These are phyloP conservation scores for Lactifluus volemus DNA, from an alignment of 768 basidiomycete species.

Conservation along the genomic window DNA sequence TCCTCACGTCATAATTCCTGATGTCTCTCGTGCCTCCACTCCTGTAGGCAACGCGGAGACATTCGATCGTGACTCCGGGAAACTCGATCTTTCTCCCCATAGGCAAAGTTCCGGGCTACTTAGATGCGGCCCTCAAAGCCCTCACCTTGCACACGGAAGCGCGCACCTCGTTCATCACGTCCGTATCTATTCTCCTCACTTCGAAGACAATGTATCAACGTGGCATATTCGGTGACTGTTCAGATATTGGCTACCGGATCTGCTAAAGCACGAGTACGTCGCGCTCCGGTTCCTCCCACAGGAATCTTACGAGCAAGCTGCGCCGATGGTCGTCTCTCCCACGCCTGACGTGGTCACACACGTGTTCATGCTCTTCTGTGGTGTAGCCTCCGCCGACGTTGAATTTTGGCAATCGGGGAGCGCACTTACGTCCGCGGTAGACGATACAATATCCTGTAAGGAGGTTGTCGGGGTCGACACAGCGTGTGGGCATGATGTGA, in stretches of 20 bases:
- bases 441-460: conserved; percentile 26
- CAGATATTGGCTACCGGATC: conserved; percentile 36
- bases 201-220: conserved; percentile 20
- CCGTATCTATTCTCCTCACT: conserved; percentile 13
- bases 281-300: conserved; percentile 41
- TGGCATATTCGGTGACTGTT: too few species aligned
- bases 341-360: conserved; percentile 36
- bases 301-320: conserved; percentile 34
- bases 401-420: conserved; percentile 23
- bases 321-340: conserved; percentile 32
- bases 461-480: conserved; percentile 30
- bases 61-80: not conserved
- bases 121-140: conserved; percentile 27
- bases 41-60: not conserved
- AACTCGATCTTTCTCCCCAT: conserved; percentile 23
- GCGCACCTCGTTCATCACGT: conserved; percentile 41
- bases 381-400: conserved; percentile 24
- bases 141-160: conserved; percentile 37
- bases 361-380: conserved; percentile 41
- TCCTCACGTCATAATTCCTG: not conserved
- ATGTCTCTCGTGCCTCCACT: not conserved
- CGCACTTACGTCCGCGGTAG: conserved; percentile 18
- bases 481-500: conserved; percentile 22
- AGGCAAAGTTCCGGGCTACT: conserved; percentile 27
- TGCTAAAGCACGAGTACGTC: conserved; percentile 33